A percentile compares a stretch with the other conserved stretches of the same genome.
Conservation (phyloP, 768 basidiomycete genomes). For the Rhizopogon roseolus region DNA sequence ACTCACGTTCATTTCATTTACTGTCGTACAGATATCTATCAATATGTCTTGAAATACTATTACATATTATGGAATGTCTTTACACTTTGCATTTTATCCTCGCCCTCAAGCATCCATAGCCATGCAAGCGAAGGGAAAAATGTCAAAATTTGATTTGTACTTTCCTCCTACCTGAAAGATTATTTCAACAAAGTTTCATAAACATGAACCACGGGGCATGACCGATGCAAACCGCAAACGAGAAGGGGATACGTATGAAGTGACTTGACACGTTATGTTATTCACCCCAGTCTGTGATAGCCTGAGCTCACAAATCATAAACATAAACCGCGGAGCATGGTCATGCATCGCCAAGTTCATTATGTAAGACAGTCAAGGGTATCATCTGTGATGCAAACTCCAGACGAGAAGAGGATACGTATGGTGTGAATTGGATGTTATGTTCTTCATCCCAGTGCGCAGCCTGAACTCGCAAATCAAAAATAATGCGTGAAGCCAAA, state of each 20-base stretch:
- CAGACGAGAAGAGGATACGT: background rate
- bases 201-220: too few relatives aligned
- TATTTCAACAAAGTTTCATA: too few relatives aligned
- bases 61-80: too few relatives aligned
- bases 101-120: too few relatives aligned
- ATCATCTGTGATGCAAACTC: background rate
- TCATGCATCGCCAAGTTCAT: background rate
- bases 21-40: background rate
- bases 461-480: conserved; percentile 2
- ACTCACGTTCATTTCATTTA: background rate
- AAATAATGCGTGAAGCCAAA: conserved; percentile 10
- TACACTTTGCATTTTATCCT: too few relatives aligned
- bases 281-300: too few relatives aligned
- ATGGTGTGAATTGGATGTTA: background rate
- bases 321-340: conserved; percentile 3
- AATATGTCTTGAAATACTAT: too few relatives aligned
- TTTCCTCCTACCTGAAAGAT: too few relatives aligned
- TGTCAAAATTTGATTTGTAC: too few relatives aligned
- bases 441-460: background rate
- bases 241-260: background rate
- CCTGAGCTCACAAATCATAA: background rate
- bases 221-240: background rate
- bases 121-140: too few relatives aligned
- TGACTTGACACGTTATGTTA: too few relatives aligned
- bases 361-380: background rate